Conservation (phyloP, 768 basidiomycete genomes). For the Mycena chlorophos region DNA sequence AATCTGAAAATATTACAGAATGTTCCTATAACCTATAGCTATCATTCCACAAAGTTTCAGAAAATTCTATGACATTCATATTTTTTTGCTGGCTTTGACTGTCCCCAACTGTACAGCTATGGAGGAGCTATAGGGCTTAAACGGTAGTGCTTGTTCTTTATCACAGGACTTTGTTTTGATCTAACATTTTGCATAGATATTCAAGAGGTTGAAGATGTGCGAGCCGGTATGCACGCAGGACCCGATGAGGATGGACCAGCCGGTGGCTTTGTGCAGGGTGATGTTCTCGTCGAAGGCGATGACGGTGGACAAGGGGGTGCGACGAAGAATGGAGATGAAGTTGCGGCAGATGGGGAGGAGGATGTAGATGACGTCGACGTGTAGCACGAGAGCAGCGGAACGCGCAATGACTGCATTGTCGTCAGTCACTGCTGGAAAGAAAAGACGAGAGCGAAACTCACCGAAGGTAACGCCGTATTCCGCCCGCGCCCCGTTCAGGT, state of each 20-base stretch:
- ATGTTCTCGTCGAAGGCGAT: slow-evolving; percentile 95
- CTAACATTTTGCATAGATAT: no score
- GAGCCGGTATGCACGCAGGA: slow-evolving; percentile 75
- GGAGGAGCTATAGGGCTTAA: no score
- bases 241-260: slow-evolving; percentile 85
- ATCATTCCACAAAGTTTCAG: background rate
- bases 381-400: slow-evolving; percentile 83
- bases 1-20: background rate
- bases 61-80: background rate
- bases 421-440: background rate
- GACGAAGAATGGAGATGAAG: slow-evolving; percentile 86
- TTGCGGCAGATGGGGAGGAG: slow-evolving; percentile 94
- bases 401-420: slow-evolving; percentile 71
- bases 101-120: background rate
- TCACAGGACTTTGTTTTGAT: no score
- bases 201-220: slow-evolving; percentile 84
- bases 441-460: slow-evolving; percentile 34
- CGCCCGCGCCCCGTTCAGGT: slow-evolving; percentile 61
- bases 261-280: slow-evolving; percentile 87
- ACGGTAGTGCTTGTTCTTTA: no score
- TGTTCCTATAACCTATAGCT: background rate
- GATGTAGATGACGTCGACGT: slow-evolving; percentile 91
- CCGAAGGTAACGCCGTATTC: slow-evolving; percentile 79
- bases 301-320: slow-evolving; percentile 79
- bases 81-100: background rate